A percentile compares a stretch with the other conserved stretches of the same genome.
Evolutionary conservation across 2,329 filamentous ascomycete genomes (phyloP).

Genomic region (Trichoderma semiorbis): DNA sequence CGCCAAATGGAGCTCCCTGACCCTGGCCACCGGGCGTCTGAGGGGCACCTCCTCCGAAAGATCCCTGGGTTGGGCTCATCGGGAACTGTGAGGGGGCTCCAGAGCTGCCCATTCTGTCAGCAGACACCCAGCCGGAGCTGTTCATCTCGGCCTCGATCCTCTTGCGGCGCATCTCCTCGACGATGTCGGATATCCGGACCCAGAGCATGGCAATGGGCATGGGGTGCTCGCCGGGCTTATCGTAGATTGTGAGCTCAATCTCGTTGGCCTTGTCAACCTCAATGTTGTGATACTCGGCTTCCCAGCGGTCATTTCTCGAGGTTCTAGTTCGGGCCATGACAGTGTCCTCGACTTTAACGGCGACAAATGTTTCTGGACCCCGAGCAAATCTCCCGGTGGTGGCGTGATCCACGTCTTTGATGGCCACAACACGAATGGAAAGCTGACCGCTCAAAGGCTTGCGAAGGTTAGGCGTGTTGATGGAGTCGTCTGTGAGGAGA

Average conservation of each 20-base stretch:
- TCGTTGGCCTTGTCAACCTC: slow-evolving; percentile 98
- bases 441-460: slow-evolving; percentile 94
- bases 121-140: slow-evolving; percentile 93
- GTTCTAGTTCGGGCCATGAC: slow-evolving; percentile 84
- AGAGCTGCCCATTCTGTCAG: slow-evolving; percentile 80
- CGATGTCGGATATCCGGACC: slow-evolving; percentile 95
- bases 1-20: slow-evolving; percentile 28
- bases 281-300: slow-evolving; percentile 84
- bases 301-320: slow-evolving; percentile 85
- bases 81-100: slow-evolving; percentile 52
- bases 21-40: slow-evolving; percentile 40
- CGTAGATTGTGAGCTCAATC: slow-evolving; percentile 95
- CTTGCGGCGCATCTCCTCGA: slow-evolving; percentile 95
- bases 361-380: slow-evolving; percentile 90
- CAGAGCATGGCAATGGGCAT: slow-evolving; percentile 93
- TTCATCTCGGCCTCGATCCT: slow-evolving; percentile 96
- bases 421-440: slow-evolving; percentile 78
- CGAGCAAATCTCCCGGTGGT: slow-evolving; percentile 79
- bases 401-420: slow-evolving; percentile 93
- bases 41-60: slow-evolving; percentile 44
- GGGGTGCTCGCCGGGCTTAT: slow-evolving; percentile 86
- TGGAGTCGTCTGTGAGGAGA: slow-evolving; percentile 74
- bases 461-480: slow-evolving; percentile 90
- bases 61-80: slow-evolving; percentile 47
- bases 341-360: slow-evolving; percentile 94